A percentile compares a stretch with the other conserved stretches of the same genome.
Evolutionary conservation across 257 asterid species (phyloP).

Genomic region (Verbascum thapsus): DNA sequence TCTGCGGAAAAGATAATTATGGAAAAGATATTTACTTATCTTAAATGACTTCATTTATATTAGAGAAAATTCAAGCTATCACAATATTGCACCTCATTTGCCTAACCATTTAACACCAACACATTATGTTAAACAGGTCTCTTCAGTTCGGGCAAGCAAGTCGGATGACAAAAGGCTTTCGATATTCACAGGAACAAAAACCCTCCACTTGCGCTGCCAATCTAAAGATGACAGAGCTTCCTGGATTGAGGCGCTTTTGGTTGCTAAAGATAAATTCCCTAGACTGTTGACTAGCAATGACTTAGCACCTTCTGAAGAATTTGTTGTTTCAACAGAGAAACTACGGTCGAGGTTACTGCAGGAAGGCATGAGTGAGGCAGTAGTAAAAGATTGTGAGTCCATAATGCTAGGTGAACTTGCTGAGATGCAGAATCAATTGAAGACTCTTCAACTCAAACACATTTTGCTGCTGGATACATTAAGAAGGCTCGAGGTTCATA

Average conservation of each 20-base stretch:
- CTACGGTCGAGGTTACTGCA: constrained; percentile 67
- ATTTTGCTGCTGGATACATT: constrained; percentile 81
- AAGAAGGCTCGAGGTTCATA: constrained; percentile 84
- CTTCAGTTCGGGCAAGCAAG: constrained; percentile 96
- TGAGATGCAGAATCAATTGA: constrained; percentile 82
- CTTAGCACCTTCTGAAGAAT: constrained; percentile 73
- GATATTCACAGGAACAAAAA: constrained; percentile 93
- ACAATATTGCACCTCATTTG: constrained; percentile 10
- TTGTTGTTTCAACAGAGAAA: constrained; percentile 83
- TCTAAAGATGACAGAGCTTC: constrained; percentile 87
- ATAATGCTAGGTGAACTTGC: constrained; percentile 73
- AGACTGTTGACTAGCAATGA: constrained; percentile 85
- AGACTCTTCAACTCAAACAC: constrained; percentile 84
- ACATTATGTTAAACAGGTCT: constrained; percentile 60
- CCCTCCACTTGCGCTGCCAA: constrained; percentile 90
- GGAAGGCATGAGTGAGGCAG: constrained; percentile 73
- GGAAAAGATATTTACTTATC: constrained; percentile 20
- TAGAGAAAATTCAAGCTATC: constrained; percentile 22
- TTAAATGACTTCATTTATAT: constrained; percentile 1
- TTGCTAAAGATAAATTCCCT: constrained; percentile 92
- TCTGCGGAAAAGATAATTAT: constrained; percentile 24
- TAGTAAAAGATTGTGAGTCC: constrained; percentile 82
- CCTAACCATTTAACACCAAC: constrained; percentile 30
- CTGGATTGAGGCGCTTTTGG: constrained; percentile 92
- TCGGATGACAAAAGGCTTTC: constrained; percentile 97